Conservation (phyloP, 805 yeast genomes). For the Metschnikowia cerradonensis region DNA sequence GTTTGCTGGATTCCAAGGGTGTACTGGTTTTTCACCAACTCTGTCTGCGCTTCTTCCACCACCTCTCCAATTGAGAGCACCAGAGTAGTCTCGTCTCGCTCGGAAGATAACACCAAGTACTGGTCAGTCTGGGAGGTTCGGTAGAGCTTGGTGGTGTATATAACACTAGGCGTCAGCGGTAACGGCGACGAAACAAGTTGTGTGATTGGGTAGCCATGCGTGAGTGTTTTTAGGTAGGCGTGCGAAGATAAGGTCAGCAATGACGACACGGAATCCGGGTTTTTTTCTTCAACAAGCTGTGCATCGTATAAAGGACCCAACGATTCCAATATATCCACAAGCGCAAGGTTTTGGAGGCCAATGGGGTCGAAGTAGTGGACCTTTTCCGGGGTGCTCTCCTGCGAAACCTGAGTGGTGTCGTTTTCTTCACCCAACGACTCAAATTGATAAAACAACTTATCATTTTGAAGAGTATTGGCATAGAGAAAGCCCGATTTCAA, state of each 20-base stretch:
- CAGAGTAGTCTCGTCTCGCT: slow-evolving; percentile 59
- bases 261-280: not conserved
- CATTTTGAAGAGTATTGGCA: slow-evolving; percentile 59
- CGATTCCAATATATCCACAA: slow-evolving; percentile 48
- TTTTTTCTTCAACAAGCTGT: slow-evolving; percentile 5
- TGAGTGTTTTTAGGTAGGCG: slow-evolving; percentile 45
- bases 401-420: slow-evolving; percentile 17
- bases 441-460: slow-evolving; percentile 72
- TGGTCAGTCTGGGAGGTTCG: slow-evolving; percentile 49
- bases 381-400: not conserved
- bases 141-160: slow-evolving; percentile 59
- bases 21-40: slow-evolving; percentile 49
- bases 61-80: slow-evolving; percentile 76
- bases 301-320: slow-evolving; percentile 50
- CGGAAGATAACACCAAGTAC: slow-evolving; percentile 57
- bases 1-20: slow-evolving; percentile 70
- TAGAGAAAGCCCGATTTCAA: slow-evolving; percentile 74
- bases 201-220: slow-evolving; percentile 56
- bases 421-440: slow-evolving; percentile 65
- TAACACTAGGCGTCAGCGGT: slow-evolving; percentile 57
- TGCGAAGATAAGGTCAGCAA: slow-evolving; percentile 33
- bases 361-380: slow-evolving; percentile 24
- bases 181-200: slow-evolving; percentile 72
- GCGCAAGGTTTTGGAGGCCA: slow-evolving; percentile 51
- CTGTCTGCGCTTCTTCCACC: slow-evolving; percentile 72